phyloP scores from a whole-genome alignment of 2,329 filamentous ascomycete species.

The Ilyonectria robusta region DNA sequence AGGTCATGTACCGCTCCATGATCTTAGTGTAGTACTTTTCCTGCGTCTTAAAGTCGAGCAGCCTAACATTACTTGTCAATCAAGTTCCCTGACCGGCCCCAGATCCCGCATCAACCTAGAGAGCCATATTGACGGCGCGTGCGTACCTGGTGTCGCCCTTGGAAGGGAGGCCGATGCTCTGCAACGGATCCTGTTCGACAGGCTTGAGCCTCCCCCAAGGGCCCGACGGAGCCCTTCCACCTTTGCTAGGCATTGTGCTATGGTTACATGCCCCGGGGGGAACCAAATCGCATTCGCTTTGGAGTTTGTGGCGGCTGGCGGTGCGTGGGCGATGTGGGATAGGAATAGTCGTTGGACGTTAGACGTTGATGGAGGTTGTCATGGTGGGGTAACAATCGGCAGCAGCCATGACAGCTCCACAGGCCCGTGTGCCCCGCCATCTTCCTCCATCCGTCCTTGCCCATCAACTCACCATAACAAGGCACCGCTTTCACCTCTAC shows the following conservation, averaged over 20 bases:
- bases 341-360: conserved; percentile 19
- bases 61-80: conserved; percentile 58
- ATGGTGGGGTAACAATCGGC: conserved; percentile 26
- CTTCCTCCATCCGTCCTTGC: not conserved
- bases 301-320: not conserved
- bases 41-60: conserved; percentile 83
- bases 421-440: not conserved
- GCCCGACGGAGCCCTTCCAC: conserved; percentile 59
- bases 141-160: conserved; percentile 88
- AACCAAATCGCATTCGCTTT: not conserved
- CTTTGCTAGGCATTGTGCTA: conserved; percentile 48
- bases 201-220: conserved; percentile 82
- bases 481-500: not conserved
- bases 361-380: conserved; percentile 12
- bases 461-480: not conserved
- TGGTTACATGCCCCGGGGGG: conserved; percentile 9
- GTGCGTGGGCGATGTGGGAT: conserved; percentile 4
- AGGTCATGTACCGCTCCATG: conserved; percentile 88
- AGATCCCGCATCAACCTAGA: not conserved
- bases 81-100: not conserved
- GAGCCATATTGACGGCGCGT: not conserved
- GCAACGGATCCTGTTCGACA: conserved; percentile 81
- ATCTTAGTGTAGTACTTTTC: conserved; percentile 90
- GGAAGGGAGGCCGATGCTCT: conserved; percentile 86
- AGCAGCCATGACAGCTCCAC: not conserved